Evolutionary conservation across 2,329 filamentous ascomycete genomes (phyloP).

Genomic region (Apiospora saccharicola): DNA sequence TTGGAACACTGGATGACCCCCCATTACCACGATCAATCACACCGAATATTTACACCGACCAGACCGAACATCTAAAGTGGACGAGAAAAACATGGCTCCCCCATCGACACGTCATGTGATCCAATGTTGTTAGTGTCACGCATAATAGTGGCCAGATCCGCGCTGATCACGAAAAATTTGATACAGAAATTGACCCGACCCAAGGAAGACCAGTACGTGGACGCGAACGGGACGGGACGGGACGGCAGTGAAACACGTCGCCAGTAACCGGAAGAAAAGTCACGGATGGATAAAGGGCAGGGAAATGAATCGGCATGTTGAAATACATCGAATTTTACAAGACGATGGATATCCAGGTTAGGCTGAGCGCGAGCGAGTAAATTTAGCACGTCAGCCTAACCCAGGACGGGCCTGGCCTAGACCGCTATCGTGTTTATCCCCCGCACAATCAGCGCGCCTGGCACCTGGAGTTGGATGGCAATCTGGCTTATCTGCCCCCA

Average conservation of each 20-base stretch:
- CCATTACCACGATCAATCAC: too few species aligned
- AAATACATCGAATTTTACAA: background rate
- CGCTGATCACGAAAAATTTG: slow-evolving; percentile 1
- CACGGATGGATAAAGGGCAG: background rate
- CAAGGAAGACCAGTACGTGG: background rate
- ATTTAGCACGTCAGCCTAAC: background rate
- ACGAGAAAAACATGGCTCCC: background rate
- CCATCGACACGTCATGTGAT: slow-evolving; percentile 8
- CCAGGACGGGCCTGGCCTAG: background rate
- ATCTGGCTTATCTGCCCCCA: slow-evolving; percentile 21
- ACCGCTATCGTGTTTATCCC: background rate
- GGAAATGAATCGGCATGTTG: background rate
- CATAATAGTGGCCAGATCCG: background rate
- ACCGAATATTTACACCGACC: background rate
- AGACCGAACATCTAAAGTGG: background rate
- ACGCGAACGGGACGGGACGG: background rate
- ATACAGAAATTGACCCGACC: too few species aligned
- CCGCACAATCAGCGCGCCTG: background rate
- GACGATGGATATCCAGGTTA: background rate
- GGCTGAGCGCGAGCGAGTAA: background rate
- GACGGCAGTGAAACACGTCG: background rate
- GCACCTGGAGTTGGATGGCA: slow-evolving; percentile 17
- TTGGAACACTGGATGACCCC: too few species aligned
- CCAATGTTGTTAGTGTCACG: background rate
- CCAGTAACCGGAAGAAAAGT: background rate